These are phyloP conservation scores for Rhodotorula glutinis DNA, from an alignment of 1,284 basidiomycete genomes.

Conservation along the genomic window DNA sequence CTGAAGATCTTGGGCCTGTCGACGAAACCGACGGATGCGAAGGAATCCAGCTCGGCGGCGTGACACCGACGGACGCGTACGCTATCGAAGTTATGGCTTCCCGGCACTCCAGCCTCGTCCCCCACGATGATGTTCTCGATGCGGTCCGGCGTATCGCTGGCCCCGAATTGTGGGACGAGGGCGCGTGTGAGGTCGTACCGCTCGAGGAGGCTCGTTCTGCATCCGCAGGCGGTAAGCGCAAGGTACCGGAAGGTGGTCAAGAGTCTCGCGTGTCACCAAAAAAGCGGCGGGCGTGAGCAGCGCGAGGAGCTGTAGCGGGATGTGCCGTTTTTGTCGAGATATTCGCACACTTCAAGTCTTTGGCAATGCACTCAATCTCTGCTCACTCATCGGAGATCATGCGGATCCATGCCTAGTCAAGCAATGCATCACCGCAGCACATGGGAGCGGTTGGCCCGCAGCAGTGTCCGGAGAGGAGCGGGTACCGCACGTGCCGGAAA, in stretches of 20 bases:
- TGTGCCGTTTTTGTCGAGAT: no score
- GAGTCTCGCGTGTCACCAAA: no score
- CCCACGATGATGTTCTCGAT: slow-evolving; percentile 16
- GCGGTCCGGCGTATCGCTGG: slow-evolving; percentile 20
- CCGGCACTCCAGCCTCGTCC: slow-evolving; percentile 16
- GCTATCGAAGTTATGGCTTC: slow-evolving; percentile 9
- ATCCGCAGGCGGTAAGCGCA: not conserved
- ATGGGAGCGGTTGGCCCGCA: no score
- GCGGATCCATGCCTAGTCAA: no score
- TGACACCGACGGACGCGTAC: not conserved
- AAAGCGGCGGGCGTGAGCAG: no score
- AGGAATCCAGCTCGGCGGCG: slow-evolving; percentile 13
- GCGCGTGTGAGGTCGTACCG: slow-evolving; percentile 22
- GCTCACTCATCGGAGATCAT: no score
- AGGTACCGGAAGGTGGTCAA: not conserved
- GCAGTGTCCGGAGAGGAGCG: no score
- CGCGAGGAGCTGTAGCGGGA: no score
- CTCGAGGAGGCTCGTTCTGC: not conserved
- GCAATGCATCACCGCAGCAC: no score
- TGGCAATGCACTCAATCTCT: no score
- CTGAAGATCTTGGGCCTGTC: slow-evolving; percentile 19
- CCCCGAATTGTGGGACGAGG: slow-evolving; percentile 25
- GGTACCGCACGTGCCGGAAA: no score
- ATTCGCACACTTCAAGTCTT: no score
- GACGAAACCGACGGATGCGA: slow-evolving; percentile 15